phyloP scores from a whole-genome alignment of 768 basidiomycete genomes.

The Auricularia auricula-judae region DNA sequence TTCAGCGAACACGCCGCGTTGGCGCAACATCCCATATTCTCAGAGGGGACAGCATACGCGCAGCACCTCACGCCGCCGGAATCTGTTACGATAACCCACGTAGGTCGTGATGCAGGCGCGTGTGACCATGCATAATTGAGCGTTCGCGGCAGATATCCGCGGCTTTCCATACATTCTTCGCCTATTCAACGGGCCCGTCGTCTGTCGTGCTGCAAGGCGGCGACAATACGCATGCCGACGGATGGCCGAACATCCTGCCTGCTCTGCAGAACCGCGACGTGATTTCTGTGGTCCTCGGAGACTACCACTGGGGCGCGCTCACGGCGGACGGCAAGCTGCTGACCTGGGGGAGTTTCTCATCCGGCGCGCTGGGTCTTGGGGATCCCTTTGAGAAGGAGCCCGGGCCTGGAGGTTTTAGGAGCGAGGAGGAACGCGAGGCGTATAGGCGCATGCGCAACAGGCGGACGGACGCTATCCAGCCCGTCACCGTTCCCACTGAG shows the following conservation, averaged over 20 bases:
- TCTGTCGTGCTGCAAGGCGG: conserved; percentile 67
- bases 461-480: conserved; percentile 25
- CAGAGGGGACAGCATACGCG: background rate
- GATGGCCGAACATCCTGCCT: conserved; percentile 51
- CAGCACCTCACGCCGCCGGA: conserved; percentile 21
- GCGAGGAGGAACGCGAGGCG: conserved; percentile 23
- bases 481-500: conserved; percentile 50
- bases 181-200: conserved; percentile 58
- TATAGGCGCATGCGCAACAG: conserved; percentile 17
- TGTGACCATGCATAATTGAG: conserved; percentile 11
- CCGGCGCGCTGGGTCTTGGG: conserved; percentile 80
- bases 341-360: conserved; percentile 71
- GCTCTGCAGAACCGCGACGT: conserved; percentile 65
- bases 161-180: conserved; percentile 72
- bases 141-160: conserved; percentile 59
- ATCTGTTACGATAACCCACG: conserved; percentile 65
- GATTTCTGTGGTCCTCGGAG: conserved; percentile 83
- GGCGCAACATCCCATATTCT: conserved; percentile 8
- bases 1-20: conserved; percentile 58
- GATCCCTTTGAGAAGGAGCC: conserved; percentile 43
- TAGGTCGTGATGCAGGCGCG: conserved; percentile 24
- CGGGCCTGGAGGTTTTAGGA: conserved; percentile 46
- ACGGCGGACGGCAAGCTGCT: conserved; percentile 64
- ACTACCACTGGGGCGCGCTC: conserved; percentile 85
- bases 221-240: conserved; percentile 30